Evolutionary conservation across 2,329 filamentous ascomycete genomes (phyloP), one percentile per base, ranked within the genome.

Genomic region (Trichoderma aggressivum): DNA sequence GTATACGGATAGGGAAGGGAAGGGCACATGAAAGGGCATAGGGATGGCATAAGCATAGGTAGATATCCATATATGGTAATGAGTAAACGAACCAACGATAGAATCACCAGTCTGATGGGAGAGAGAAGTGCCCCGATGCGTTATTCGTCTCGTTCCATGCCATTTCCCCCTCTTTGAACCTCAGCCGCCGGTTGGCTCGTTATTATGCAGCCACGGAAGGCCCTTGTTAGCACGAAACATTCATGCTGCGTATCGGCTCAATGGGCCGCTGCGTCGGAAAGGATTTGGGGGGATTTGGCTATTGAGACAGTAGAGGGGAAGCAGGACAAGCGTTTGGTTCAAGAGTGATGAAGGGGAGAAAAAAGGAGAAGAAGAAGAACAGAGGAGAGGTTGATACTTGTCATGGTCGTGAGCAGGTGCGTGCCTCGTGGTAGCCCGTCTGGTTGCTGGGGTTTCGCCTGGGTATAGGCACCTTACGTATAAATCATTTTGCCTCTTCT

Each of bases 51-150:
- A 10, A 32, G 30, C 32, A 70, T 58, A 65, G 26, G 32, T 39
- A 60, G 34, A 63, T 70, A 63, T 56, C 53, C 47, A 55, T 47
- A 68, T 59, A 63, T 63, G 59, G 58, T 70, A 70, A 70, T 70
- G 67, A 70, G 56, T 70, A 59, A 70, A 63, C n/a, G 65, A 70
- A 21, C 11, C 11, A 55, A 62, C 26, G 24, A 56, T 61, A 61
- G 56, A 26, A 60, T 60, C 28, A 53, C 21, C 56, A 34, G 21
- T 14, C 30, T 28, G 24, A 34, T 53, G 65, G 28, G 56, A 39
- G 63, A 21, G 59, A 30, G 7, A 34, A 50, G 64, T 32, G 28
- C 26, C 16, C 26, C 26, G 14, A 43, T 61, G 56, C 28, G 30
- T 69, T 43, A 30, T 36, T 69, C 39, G 39, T 28, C 55, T 58